Evolutionary conservation across 2,329 filamentous ascomycete species (phyloP), one percentile per base, ranked within the genome.

Genomic region (Aspergillus sp.): DNA sequence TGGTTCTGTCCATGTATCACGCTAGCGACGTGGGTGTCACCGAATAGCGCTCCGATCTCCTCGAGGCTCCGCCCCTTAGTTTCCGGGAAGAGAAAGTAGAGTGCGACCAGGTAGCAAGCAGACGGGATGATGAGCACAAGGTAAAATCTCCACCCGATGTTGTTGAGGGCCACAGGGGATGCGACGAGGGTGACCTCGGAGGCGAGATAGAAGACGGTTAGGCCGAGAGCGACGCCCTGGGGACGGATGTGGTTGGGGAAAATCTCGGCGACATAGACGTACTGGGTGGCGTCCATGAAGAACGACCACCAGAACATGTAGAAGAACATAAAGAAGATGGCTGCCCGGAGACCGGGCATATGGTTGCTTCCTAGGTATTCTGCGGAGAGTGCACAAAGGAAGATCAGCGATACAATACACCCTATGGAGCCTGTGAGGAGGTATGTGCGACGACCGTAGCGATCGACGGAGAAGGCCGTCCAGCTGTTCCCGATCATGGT

Each of bases 271-370:
- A 69, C 55, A 50, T 70, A 70, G 26, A 69, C 57, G 48, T 69
- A 72, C 41, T 70, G 67, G n/a, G 64, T 69, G 1, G 69, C 69
- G 46, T 73, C 70, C 42, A 73, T 54, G 47, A 64, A 70, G 44
- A 62, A 67, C 41, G 62, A 64, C 62, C 68, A 72, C 53, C 62
- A 70, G 44, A 65, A 50, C 39, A 68, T 65, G 45, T 63, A 68
- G 47, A 70, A 59, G 53, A 67, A 71, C 39, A 68, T 59, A 53
- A 71, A 70, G 49, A 71, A 69, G 0, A 71, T 60, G 2, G 63
- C 66, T 2, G 64, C 68, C 27, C 59, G 58, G 26, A 65, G 58
- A 4, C 64, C 68, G 2, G 62, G 55, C 4, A 46, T 52, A 45
- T 70, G 68, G 32, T 49, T 53, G 1, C 64, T 68, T 4, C 61